A percentile compares a stretch with the other conserved stretches of the same genome.
Evolutionary conservation across 768 basidiomycete genomes (phyloP).

Genomic region (Naganishia vaughanmartiniae): DNA sequence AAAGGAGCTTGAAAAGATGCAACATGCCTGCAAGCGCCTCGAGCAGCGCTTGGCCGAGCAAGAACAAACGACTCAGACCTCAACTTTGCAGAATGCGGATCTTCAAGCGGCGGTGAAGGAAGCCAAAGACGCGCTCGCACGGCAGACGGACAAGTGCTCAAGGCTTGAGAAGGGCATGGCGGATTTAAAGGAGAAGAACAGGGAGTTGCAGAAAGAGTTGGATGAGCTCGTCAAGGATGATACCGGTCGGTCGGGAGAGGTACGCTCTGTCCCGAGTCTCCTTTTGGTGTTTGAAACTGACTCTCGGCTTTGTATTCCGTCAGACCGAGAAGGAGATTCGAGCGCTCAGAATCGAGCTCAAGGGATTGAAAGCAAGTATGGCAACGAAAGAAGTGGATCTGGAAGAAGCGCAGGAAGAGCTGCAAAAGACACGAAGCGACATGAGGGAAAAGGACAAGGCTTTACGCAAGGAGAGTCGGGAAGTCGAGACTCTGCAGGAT

Average conservation of each 20-base stretch:
- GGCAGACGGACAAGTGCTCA: constrained; percentile 5
- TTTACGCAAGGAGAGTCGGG: constrained; percentile 8
- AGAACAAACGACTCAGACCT: neutral
- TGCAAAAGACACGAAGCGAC: constrained; percentile 1
- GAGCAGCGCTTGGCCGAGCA: neutral
- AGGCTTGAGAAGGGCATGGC: neutral
- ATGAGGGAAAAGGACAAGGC: constrained; percentile 19
- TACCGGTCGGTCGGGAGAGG: constrained; percentile 7
- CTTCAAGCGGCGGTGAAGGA: neutral
- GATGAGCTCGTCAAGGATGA: constrained; percentile 19
- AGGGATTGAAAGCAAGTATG: constrained; percentile 1
- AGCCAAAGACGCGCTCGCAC: neutral
- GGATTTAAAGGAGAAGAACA: constrained; percentile 14
- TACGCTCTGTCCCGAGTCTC: neutral
- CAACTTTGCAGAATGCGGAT: neutral
- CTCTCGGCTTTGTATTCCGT: neutral
- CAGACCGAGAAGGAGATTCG: constrained; percentile 20
- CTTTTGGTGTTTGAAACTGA: neutral
- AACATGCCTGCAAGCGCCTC: neutral
- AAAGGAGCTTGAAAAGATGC: constrained; percentile 3
- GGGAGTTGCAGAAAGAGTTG: constrained; percentile 15
- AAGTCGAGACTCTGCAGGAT: constrained; percentile 4
- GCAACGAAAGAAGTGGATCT: neutral
- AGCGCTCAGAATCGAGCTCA: constrained; percentile 7
- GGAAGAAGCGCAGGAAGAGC: constrained; percentile 20